phyloP scores from a whole-genome alignment of 2,329 filamentous ascomycete genomes.

The Cladosporium sp. region DNA sequence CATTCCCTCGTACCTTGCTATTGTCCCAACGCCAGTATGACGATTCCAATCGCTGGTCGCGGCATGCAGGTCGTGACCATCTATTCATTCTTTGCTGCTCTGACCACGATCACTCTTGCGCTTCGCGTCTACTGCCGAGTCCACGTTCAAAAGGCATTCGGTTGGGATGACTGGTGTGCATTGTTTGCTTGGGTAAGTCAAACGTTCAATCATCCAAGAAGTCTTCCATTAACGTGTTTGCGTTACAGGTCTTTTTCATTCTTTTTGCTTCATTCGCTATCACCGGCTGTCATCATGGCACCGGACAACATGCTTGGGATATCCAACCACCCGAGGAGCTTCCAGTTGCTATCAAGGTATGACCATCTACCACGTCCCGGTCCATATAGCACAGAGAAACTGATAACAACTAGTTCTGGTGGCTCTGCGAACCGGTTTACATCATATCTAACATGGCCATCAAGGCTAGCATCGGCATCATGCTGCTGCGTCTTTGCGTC shows the following conservation, averaged over 20 bases:
- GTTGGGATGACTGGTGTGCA: slow-evolving; percentile 12
- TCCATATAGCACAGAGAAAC: neutral
- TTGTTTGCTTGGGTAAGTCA: slow-evolving; percentile 13
- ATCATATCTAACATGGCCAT: slow-evolving; percentile 20
- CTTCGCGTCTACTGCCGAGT: slow-evolving; percentile 15
- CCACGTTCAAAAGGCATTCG: slow-evolving; percentile 13
- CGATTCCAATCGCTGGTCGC: slow-evolving; percentile 13
- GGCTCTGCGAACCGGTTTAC: slow-evolving; percentile 31
- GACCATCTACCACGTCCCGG: neutral
- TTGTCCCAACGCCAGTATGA: slow-evolving; percentile 2
- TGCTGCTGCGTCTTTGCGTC: slow-evolving; percentile 18
- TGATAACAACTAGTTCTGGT: slow-evolving; percentile 22
- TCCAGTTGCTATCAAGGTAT: slow-evolving; percentile 14
- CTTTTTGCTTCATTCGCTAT: slow-evolving; percentile 14
- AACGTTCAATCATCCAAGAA: neutral
- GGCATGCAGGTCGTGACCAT: slow-evolving; percentile 14
- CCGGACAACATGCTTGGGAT: slow-evolving; percentile 14
- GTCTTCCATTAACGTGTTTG: neutral
- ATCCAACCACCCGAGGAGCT: slow-evolving; percentile 15
- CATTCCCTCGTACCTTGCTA: neutral
- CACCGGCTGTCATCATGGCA: slow-evolving; percentile 15
- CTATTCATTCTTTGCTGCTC: slow-evolving; percentile 13
- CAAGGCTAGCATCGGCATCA: slow-evolving; percentile 19
- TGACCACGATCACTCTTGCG: slow-evolving; percentile 14
- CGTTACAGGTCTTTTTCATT: slow-evolving; percentile 11